Conservation (phyloP, 2,329 filamentous ascomycete species). For the Ophiosphaerella korrae region DNA sequence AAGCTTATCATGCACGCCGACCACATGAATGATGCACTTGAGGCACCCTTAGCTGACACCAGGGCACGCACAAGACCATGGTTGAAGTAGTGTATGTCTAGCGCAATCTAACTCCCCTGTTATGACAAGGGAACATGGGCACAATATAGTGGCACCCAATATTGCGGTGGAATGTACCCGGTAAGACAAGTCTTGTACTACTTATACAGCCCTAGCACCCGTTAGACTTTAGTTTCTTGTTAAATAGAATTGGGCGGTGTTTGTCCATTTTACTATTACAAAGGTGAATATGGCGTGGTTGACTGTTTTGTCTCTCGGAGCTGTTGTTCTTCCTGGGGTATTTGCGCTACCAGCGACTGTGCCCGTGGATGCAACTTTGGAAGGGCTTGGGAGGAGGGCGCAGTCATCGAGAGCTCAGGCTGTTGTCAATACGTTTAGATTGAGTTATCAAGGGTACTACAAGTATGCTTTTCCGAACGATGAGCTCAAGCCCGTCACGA, state of each 20-base stretch:
- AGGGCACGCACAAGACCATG: background rate
- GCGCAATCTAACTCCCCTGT: background rate
- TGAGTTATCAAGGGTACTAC: conserved; percentile 60
- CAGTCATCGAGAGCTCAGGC: conserved; percentile 35
- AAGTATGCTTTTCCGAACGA: conserved; percentile 78
- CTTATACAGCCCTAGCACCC: background rate
- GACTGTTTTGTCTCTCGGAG: conserved; percentile 11
- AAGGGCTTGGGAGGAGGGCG: conserved; percentile 8
- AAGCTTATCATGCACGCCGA: conserved; percentile 9
- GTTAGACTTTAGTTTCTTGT: background rate
- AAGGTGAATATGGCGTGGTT: conserved; percentile 12
- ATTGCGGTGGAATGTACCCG: conserved; percentile 8
- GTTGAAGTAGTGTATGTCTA: background rate
- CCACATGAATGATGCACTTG: conserved; percentile 3
- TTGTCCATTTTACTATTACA: too few species aligned
- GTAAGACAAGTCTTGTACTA: background rate
- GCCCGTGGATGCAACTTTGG: conserved; percentile 4
- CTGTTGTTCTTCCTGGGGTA: conserved; percentile 8
- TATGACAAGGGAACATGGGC: background rate
- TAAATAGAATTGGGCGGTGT: too few species aligned
- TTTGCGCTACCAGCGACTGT: conserved; percentile 20
- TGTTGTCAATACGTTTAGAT: conserved; percentile 41
- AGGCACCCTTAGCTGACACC: background rate
- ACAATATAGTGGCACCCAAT: conserved; percentile 13
- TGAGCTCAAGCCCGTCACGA: conserved; percentile 71